Evolutionary conservation across 169 alveolate species (phyloP).

Genomic region (Plasmodium fragile): DNA sequence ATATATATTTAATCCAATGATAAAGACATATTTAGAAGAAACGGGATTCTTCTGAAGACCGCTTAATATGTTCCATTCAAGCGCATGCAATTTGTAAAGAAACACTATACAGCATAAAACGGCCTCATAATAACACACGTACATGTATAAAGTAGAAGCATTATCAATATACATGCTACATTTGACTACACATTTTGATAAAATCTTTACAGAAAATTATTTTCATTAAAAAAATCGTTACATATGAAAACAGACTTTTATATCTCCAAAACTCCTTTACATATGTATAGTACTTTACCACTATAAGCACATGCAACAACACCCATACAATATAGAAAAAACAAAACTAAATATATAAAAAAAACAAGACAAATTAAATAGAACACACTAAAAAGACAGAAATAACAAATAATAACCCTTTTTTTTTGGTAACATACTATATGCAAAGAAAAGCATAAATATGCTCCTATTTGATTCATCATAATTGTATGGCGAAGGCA

Average conservation of each 20-base stretch:
- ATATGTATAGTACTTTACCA: background rate
- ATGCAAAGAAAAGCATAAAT: background rate
- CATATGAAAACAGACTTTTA: background rate
- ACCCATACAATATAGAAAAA: background rate
- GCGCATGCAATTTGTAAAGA: background rate
- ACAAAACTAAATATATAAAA: too few relatives aligned
- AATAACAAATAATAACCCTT: background rate
- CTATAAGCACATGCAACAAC: background rate
- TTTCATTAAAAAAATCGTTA: background rate
- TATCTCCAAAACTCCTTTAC: background rate
- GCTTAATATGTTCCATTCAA: background rate
- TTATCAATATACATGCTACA: background rate
- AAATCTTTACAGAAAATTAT: background rate
- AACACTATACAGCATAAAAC: background rate
- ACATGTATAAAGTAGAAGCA: too few relatives aligned
- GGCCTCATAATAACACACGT: too few relatives aligned
- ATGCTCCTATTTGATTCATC: background rate
- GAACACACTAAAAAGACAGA: background rate
- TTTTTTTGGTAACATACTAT: background rate
- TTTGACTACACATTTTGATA: background rate
- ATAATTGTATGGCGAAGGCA: background rate
- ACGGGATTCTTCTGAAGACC: background rate
- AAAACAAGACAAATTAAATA: background rate
- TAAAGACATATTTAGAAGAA: background rate
- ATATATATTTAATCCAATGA: too few relatives aligned